phyloP scores from a whole-genome alignment of 148 eudicot genomes.

The Suaeda aralocaspica region DNA sequence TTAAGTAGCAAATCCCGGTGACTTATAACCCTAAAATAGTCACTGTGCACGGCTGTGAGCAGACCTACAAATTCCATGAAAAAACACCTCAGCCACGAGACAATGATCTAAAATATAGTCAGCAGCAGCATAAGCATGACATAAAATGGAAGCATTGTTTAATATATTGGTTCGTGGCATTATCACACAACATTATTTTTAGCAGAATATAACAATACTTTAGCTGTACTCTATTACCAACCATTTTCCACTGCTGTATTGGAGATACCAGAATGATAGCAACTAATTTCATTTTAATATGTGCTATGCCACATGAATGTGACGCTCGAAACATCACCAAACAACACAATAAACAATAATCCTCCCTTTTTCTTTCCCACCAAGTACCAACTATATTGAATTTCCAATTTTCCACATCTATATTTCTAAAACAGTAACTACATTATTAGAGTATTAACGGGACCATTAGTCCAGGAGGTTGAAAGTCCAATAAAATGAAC shows the following conservation, averaged over 20 bases:
- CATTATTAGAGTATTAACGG: too few species aligned
- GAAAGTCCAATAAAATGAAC: not conserved
- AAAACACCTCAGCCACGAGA: conserved; percentile 12
- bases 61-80: conserved; percentile 49
- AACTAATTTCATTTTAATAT: conserved; percentile 12
- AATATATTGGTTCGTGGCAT: not conserved
- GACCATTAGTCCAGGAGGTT: not conserved
- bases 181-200: conserved; percentile 1
- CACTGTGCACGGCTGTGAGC: conserved; percentile 88
- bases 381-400: conserved; percentile 1
- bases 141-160: conserved; percentile 12
- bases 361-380: conserved; percentile 4
- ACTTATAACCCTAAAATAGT: conserved; percentile 68
- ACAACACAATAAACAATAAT: not conserved
- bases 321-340: conserved; percentile 21
- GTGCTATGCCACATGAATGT: conserved; percentile 19
- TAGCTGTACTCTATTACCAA: conserved; percentile 6
- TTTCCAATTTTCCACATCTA: not conserved
- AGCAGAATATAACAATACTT: conserved; percentile 16
- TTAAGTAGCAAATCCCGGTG: conserved; percentile 69
- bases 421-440: not conserved
- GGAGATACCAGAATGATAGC: conserved; percentile 17
- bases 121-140: conserved; percentile 9
- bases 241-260: not conserved
- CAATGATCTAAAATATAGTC: conserved; percentile 3